Conservation (phyloP, 2,329 filamentous ascomycete genomes). For the Botrytis tulipae region DNA sequence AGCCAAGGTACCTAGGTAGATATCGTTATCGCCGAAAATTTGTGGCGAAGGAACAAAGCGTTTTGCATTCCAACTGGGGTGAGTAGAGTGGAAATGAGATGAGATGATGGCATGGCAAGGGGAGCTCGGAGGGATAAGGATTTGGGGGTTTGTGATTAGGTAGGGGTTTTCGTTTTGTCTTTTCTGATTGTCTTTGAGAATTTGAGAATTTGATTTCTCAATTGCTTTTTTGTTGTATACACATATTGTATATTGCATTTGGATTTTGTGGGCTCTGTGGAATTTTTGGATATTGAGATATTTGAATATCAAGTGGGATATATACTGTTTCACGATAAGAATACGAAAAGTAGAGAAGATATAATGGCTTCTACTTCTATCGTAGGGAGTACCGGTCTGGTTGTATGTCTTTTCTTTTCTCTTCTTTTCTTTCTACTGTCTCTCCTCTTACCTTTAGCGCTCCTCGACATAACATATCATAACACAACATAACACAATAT, state of each 20-base stretch:
- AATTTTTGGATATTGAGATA: neutral
- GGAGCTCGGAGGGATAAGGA: neutral
- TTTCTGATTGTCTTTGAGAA: neutral
- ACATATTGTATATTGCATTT: too few relatives aligned
- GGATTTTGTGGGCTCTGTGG: too few relatives aligned
- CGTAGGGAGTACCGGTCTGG: conserved; percentile 49
- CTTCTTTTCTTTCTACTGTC: too few relatives aligned
- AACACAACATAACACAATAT: too few relatives aligned
- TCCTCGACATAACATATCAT: too few relatives aligned
- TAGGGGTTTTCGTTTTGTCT: neutral
- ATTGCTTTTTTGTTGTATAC: too few relatives aligned
- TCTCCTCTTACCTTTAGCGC: too few relatives aligned
- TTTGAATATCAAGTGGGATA: neutral
- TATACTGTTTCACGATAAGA: neutral
- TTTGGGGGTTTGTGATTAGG: neutral
- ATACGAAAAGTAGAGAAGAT: neutral
- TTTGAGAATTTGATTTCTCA: too few relatives aligned
- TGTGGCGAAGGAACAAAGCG: neutral
- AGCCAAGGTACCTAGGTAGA: too few relatives aligned
- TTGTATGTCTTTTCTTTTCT: conserved; percentile 41
- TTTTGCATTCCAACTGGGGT: neutral
- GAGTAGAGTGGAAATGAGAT: neutral
- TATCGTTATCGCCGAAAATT: conserved; percentile 6
- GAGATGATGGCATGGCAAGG: neutral
- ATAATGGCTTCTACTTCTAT: conserved; percentile 46